phyloP scores from a whole-genome alignment of 345 rosid genomes.

The Capsella bursapastoris region DNA sequence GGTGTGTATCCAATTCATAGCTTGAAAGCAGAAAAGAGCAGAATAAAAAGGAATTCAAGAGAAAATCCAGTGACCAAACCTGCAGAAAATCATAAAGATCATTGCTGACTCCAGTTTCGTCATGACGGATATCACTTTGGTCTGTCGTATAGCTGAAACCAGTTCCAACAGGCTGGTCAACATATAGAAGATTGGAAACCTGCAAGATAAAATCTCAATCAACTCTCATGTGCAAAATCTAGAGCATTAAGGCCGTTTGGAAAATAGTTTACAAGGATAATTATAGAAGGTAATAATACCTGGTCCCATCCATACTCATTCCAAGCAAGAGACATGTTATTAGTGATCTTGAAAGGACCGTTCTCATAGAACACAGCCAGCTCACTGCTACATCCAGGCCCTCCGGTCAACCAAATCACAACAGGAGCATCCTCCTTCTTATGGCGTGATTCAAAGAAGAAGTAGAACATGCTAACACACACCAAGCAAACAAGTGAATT shows the following conservation, averaged over 20 bases:
- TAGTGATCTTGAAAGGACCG: constrained; percentile 80
- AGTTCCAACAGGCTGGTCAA: constrained; percentile 98
- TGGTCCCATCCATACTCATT: constrained; percentile 90
- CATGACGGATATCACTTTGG: constrained; percentile 80
- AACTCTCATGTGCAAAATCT: constrained; percentile 10
- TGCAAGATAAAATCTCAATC: constrained; percentile 42
- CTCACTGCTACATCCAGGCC: constrained; percentile 99
- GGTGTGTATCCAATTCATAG: constrained; percentile 2
- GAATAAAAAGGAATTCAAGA: background rate
- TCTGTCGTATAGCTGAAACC: constrained; percentile 96
- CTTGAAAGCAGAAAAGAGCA: background rate
- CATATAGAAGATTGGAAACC: constrained; percentile 92
- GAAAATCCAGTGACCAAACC: constrained; percentile 52
- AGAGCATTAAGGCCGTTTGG: background rate
- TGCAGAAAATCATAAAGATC: constrained; percentile 96
- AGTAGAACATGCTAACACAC: constrained; percentile 82
- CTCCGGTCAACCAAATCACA: constrained; percentile 99
- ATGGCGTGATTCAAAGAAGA: constrained; percentile 95
- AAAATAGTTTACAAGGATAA: background rate
- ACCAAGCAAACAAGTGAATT: constrained; percentile 22
- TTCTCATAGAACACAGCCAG: constrained; percentile 98
- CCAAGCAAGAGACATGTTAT: constrained; percentile 92
- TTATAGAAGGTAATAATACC: constrained; percentile 47
- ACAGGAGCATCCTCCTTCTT: constrained; percentile 78
- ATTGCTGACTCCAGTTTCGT: constrained; percentile 85